A percentile compares a stretch with the other conserved stretches of the same genome.
Evolutionary conservation across 2,329 filamentous ascomycete genomes (phyloP).

Genomic region (Blastomyces parvus): DNA sequence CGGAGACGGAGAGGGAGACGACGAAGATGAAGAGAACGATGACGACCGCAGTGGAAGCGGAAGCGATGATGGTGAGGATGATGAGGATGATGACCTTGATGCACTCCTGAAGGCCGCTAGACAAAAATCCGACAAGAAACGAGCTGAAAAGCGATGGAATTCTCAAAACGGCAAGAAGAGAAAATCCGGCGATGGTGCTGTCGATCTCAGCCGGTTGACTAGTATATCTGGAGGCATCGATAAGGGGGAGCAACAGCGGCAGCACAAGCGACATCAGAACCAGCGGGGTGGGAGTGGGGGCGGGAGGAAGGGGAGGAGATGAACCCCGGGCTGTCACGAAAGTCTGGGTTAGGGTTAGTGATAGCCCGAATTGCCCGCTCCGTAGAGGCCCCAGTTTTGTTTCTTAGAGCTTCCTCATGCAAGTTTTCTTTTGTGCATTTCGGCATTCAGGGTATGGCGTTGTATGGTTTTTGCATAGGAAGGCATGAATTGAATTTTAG

Average conservation of each 20-base stretch:
- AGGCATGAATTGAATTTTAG: not conserved
- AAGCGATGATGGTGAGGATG: slow-evolving; percentile 10
- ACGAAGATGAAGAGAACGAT: not conserved
- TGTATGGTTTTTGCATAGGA: not conserved
- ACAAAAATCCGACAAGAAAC: not conserved
- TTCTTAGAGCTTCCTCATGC: not conserved
- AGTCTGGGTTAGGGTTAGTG: not conserved
- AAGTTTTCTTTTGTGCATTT: not conserved
- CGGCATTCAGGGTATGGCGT: not conserved
- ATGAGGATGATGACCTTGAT: slow-evolving; percentile 14
- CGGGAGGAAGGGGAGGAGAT: slow-evolving; percentile 14
- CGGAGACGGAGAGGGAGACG: slow-evolving; percentile 7
- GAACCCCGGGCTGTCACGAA: not conserved
- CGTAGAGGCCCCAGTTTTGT: not conserved
- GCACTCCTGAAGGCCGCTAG: slow-evolving; percentile 18
- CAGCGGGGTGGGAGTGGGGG: slow-evolving; percentile 7
- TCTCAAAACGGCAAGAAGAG: not conserved
- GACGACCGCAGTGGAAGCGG: not conserved
- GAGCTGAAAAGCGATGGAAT: slow-evolving; percentile 12
- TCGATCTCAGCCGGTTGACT: slow-evolving; percentile 8
- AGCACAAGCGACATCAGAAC: not conserved
- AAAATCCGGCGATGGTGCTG: not conserved
- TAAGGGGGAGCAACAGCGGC: slow-evolving; percentile 7
- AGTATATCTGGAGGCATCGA: slow-evolving; percentile 9
- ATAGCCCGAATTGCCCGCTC: not conserved